Base-by-base conservation (phyloP, 495 filamentous ascomycete species). In the Letharia columbiana region DNA sequence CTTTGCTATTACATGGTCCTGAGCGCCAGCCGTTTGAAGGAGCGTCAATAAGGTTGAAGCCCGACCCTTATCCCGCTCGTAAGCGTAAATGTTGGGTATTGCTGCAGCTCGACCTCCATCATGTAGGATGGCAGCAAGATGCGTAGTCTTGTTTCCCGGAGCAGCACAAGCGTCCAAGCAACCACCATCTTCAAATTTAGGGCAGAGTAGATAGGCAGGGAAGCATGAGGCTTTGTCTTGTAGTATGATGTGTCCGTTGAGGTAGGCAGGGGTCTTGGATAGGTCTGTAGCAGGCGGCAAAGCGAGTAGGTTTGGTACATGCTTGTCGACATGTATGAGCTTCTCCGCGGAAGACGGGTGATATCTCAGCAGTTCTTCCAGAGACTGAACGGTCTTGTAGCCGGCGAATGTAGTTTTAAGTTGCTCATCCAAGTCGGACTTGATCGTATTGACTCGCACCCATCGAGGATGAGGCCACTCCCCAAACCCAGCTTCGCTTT, bases 151-250 rank as follows among this genome's bases (percentile, higher is more conserved):
- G 72, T 98, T 98, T 12, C 94, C 94, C 10, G 94, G 94, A 10
- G 94, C 94, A 0, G 94, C 88, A 73, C 92, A 96, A 1, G 90
- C 89, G 76, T 98, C 94, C 7, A 98, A 80, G 28, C 96, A 77
- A 67, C 93, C 85, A 3, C 89, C 91, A 64, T 86, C 80, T 60
- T 80, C 78, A 5, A 79, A 68, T 2, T 72, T 71, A 7, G 86
- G 82, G 62, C 91, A 84, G 0, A 97, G 77, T 1, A 98, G 78
- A 72, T 91, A 90, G 0, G 92, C 94, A 7, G 94, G 93, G 69
- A 98, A 96, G 70, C 94, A 98, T 0, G 91, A 96, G 2, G 94
- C 95, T 73, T 96, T 97, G 73, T 98, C 95, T 75, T 98, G 94
- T 47, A 98, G 73, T 50, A 97, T 96, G 63, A 98, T 82, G 57